A percentile compares a stretch with the other conserved stretches of the same genome.
These are phyloP conservation scores for Cerrena zonata DNA, from an alignment of 1,284 basidiomycete species.

Conservation along the genomic window DNA sequence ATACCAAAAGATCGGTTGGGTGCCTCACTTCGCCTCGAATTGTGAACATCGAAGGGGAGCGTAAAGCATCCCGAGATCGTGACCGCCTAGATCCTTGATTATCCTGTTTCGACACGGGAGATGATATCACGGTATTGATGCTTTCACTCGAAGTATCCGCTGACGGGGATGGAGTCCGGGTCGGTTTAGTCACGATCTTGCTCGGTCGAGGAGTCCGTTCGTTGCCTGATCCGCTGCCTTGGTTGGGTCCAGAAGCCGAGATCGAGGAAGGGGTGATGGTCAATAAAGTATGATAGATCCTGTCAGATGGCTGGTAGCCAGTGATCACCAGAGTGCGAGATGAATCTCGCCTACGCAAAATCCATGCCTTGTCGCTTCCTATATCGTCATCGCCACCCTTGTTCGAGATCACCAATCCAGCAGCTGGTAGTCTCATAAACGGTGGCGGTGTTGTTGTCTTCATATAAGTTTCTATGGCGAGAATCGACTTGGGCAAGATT, in stretches of 20 bases:
- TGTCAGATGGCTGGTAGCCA: constrained; percentile 43
- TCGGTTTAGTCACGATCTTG: constrained; percentile 2
- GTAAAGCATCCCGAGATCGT: constrained; percentile 28
- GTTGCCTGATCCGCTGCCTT: background rate
- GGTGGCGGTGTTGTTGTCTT: constrained; percentile 60
- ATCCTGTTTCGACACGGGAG: background rate
- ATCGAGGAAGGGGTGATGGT: constrained; percentile 29
- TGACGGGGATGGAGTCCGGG: constrained; percentile 4
- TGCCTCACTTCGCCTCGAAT: constrained; percentile 52
- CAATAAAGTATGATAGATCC: constrained; percentile 45
- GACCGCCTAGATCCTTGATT: constrained; percentile 18
- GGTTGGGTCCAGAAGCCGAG: background rate
- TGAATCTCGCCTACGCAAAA: constrained; percentile 52
- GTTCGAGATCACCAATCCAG: constrained; percentile 52
- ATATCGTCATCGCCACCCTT: constrained; percentile 41
- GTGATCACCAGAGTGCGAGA: constrained; percentile 47
- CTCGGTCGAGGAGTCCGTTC: constrained; percentile 13
- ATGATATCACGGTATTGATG: background rate
- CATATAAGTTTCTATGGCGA: constrained; percentile 67
- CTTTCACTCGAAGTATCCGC: background rate
- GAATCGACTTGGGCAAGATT: constrained; percentile 61
- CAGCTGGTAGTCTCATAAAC: constrained; percentile 59
- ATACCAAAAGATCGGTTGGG: constrained; percentile 57
- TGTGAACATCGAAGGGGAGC: constrained; percentile 50
- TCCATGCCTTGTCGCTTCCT: constrained; percentile 39